phyloP scores from a whole-genome alignment of 129 eudicot genomes.

The Gnaphalium uliginosum region DNA sequence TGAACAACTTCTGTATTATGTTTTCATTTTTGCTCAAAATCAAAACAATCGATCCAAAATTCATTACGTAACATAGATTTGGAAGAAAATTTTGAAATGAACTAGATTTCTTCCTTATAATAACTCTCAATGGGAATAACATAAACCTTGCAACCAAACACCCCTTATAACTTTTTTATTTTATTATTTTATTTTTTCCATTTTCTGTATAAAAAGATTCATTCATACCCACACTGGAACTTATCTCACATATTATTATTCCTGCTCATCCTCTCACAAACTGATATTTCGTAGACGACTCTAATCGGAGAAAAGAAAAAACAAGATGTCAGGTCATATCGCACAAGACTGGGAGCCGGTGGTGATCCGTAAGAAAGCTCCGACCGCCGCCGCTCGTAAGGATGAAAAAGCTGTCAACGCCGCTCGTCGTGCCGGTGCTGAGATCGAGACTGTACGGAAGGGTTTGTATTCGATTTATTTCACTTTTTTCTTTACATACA shows the following conservation, averaged over 20 bases:
- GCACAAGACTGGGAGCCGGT: slow-evolving; percentile 95
- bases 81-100: too few relatives aligned
- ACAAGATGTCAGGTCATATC: slow-evolving; percentile 60
- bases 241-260: slow-evolving; percentile 15
- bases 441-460: slow-evolving; percentile 80
- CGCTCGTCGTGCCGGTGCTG: slow-evolving; percentile 98
- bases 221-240: not conserved
- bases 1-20: too few relatives aligned
- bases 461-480: slow-evolving; percentile 35
- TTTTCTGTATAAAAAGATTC: slow-evolving; percentile 10
- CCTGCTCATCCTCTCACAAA: slow-evolving; percentile 18
- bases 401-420: slow-evolving; percentile 98
- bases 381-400: slow-evolving; percentile 88
- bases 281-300: slow-evolving; percentile 14
- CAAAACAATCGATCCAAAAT: too few relatives aligned
- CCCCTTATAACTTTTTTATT: not conserved
- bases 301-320: not conserved
- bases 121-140: slow-evolving; percentile 9
- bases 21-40: too few relatives aligned
- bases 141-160: slow-evolving; percentile 36
- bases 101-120: too few relatives aligned
- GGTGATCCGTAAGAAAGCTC: slow-evolving; percentile 93
- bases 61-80: too few relatives aligned
- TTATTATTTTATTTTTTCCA: not conserved
- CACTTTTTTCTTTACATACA: not conserved